Evolutionary conservation across 169 alveolate species (phyloP), one percentile per base, ranked within the genome.

Genomic region (Nephromyces sp.): DNA sequence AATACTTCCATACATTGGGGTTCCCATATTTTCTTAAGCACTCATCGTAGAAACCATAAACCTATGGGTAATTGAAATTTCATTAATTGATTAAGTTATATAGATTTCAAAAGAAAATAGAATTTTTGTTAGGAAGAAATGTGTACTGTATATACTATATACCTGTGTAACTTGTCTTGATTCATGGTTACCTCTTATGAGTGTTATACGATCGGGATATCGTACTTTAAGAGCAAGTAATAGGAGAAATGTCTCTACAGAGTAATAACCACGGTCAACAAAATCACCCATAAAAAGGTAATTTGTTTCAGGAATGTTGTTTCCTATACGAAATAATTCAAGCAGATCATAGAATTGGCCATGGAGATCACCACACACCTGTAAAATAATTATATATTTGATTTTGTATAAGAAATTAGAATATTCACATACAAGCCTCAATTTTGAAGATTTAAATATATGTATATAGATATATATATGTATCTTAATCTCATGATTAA

Each of bases 11-110:
- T 66, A 97, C 99, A 81, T 95, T 96, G 57, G 93, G 98, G 75
- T 96, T 91, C 5, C 99, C 99, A 78, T 95, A 98, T 81, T 96
- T 96, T 74, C 99, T 85, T 77, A 96, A 84, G 79, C 99, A 98
- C 85, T 98, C 99, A 84, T 98, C 99, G 88, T 96, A 98, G 83
- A 98, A 98, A 2, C 99, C 99, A 87, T 98, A 98, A 52, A 96
- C 98, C 82, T 90, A 85, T 5, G 30, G 15, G 29, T 4, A 21
- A 3, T n/a, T n/a, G n/a, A n/a, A n/a, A n/a, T n/a, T n/a, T n/a
- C n/a, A n/a, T n/a, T n/a, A n/a, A n/a, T n/a, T n/a, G n/a, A n/a
- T n/a, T n/a, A n/a, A n/a, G n/a, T n/a, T n/a, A n/a, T n/a, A n/a
- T n/a, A n/a, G n/a, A n/a, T n/a, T n/a, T n/a, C n/a, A n/a, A n/a